Conservation (phyloP, 306 rosid species). For the Rubus parviflorus region DNA sequence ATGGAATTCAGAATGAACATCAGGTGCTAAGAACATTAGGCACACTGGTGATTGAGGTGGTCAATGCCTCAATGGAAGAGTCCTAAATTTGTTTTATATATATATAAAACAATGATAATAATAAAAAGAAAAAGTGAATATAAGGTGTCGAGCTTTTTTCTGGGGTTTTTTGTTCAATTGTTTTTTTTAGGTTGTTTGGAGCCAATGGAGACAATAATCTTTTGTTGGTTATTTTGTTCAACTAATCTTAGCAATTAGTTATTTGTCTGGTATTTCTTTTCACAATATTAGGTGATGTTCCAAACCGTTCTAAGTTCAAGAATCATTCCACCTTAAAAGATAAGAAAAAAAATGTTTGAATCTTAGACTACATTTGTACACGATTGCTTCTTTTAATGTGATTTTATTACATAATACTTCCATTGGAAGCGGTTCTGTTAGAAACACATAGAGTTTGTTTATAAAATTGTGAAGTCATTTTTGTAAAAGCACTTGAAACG, state of each 20-base stretch:
- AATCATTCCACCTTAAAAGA: not conserved
- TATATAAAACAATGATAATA: no score
- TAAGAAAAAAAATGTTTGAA: no score
- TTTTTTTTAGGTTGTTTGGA: not conserved
- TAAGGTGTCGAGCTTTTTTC: not conserved
- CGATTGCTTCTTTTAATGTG: no score
- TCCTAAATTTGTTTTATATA: not conserved
- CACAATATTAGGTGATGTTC: not conserved
- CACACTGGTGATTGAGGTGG: not conserved
- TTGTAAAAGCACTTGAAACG: no score
- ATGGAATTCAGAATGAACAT: not conserved
- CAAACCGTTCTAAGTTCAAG: not conserved
- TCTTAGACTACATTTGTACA: no score
- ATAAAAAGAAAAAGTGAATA: not conserved
- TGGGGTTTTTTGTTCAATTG: not conserved
- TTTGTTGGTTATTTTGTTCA: not conserved
- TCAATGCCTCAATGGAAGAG: not conserved
- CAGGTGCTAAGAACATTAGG: not conserved
- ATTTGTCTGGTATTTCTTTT: not conserved
- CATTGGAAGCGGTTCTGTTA: no score
- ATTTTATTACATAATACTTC: no score
- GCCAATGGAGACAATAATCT: not conserved
- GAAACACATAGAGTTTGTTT: no score
- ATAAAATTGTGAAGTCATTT: no score
- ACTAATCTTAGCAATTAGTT: not conserved